These are phyloP conservation scores for Pneumocystis jirovecii DNA, from an alignment of 1,139 yeast species.

Conservation along the genomic window DNA sequence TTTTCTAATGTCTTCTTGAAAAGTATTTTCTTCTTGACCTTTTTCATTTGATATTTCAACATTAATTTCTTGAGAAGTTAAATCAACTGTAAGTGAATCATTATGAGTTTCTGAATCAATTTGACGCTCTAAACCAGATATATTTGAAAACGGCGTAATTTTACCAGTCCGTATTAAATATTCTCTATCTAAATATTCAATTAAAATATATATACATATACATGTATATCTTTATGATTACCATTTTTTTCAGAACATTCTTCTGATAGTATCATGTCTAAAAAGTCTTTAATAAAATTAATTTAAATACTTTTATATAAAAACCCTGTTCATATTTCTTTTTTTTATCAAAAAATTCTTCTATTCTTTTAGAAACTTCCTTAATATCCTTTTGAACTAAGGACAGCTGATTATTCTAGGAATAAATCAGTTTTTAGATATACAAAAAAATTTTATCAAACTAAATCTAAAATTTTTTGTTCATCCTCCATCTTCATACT, in stretches of 20 bases:
- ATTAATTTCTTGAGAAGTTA: background rate
- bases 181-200: constrained; percentile 50
- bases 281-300: background rate
- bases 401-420: background rate
- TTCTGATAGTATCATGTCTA: constrained; percentile 12
- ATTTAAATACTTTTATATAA: background rate
- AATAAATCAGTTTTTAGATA: background rate
- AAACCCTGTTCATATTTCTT: background rate
- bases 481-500: background rate
- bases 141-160: constrained; percentile 81
- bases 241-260: constrained; percentile 7
- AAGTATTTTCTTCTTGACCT: constrained; percentile 12
- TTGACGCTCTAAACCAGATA: constrained; percentile 24
- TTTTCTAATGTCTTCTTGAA: constrained; percentile 19
- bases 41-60: constrained; percentile 17
- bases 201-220: constrained; percentile 36
- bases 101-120: constrained; percentile 4
- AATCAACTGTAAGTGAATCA: constrained; percentile 1
- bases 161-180: constrained; percentile 77
- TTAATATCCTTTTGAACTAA: constrained; percentile 43
- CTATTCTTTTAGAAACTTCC: constrained; percentile 49
- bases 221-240: constrained; percentile 17
- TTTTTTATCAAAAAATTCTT: constrained; percentile 14
- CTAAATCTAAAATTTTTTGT: background rate
- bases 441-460: background rate